Conservation (phyloP, 2,329 filamentous ascomycete species). For the Coleophoma eucalyptorum region DNA sequence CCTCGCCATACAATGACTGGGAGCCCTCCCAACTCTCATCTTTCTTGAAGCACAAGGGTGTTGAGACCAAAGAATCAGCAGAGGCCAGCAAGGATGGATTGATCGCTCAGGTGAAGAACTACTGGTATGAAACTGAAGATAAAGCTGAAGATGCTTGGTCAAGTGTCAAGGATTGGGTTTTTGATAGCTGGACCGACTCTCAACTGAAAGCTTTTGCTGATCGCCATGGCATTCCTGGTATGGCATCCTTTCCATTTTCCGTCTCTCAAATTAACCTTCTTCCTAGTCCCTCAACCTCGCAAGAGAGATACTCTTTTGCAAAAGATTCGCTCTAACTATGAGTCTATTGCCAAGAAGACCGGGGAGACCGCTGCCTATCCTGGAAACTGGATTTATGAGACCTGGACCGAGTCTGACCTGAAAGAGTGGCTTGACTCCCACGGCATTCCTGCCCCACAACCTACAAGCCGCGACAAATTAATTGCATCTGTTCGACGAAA, state of each 20-base stretch:
- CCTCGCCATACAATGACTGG: conserved; percentile 74
- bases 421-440: conserved; percentile 91
- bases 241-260: neutral
- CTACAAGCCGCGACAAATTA: conserved; percentile 78
- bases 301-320: conserved; percentile 79
- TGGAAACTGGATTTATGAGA: conserved; percentile 88
- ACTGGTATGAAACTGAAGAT: conserved; percentile 78
- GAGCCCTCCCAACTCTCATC: conserved; percentile 62
- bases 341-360: conserved; percentile 66
- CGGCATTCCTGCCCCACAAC: conserved; percentile 83
- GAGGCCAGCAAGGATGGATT: conserved; percentile 67
- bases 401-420: conserved; percentile 87
- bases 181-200: conserved; percentile 70
- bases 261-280: neutral
- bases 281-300: conserved; percentile 72
- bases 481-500: conserved; percentile 89
- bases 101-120: conserved; percentile 62
- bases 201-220: conserved; percentile 92
- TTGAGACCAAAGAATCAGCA: conserved; percentile 63
- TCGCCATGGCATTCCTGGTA: conserved; percentile 69
- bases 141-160: conserved; percentile 68
- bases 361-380: conserved; percentile 84
- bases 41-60: conserved; percentile 68
- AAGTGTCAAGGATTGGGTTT: conserved; percentile 83
- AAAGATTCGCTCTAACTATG: conserved; percentile 77